Evolutionary conservation across 495 filamentous ascomycete genomes (phyloP), one percentile per base, ranked within the genome.

Genomic region (Tirmania nivea): DNA sequence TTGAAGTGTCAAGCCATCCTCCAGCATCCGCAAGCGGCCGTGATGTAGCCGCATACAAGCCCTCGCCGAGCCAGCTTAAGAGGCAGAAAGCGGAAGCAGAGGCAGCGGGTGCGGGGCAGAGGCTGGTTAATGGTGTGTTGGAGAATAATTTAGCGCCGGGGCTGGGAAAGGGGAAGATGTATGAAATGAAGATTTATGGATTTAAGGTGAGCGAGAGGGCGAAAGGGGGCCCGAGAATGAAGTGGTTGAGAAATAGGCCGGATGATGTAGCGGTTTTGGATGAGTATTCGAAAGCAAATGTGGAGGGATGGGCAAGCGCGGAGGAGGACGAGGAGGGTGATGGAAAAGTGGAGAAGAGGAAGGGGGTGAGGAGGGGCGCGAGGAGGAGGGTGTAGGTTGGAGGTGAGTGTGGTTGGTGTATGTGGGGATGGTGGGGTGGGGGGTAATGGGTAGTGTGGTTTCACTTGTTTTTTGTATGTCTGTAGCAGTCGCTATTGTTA

Each of bases 151-250:
- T 95, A 52, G 84, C 83, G 0, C 86, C 90, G 0, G 87, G 90
- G 10, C 73, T 97, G 7, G 92, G 92, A 21, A 72, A 68, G 14
- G 81, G 78, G 55, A 83, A 78, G 61, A 80, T 94, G 55, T 95
- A 96, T 71, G 86, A 94, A 61, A 85, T 89, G 52, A 83, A 81
- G 52, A 96, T 97, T 64, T 97, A 96, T 69, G 90, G 90, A 8
- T 97, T 97, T 69, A 75, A 83, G 42, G 92, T 97, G 34, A 83
- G 83, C 1, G 90, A 97, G 62, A 68, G 83, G 14, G 84, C 90
- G 49, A 73, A 80, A 53, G 83, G 81, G 8, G 90, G 90, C 4
- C 90, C 90, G 17, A 74, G 90, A 50, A 97, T 97, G 90, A 84
- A 86, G 60, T 97, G 90, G 90, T 71, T 97, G 59, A 77, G 90